Conservation (phyloP, 2,329 filamentous ascomycete species). For the Drechslerella coelobrocha region DNA sequence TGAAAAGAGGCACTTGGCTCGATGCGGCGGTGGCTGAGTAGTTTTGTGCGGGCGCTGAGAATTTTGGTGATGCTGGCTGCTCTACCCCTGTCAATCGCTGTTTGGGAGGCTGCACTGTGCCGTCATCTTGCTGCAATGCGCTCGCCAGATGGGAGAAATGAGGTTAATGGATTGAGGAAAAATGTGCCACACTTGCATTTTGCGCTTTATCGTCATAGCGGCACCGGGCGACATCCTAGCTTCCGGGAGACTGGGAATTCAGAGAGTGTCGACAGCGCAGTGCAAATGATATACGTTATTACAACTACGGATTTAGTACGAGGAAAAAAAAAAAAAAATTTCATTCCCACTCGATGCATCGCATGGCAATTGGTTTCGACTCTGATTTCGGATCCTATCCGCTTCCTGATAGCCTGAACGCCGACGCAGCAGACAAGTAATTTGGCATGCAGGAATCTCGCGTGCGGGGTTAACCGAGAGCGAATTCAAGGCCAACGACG, state of each 20-base stretch:
- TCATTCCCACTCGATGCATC: slow-evolving; percentile 15
- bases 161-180: no score
- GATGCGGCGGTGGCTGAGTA: slow-evolving; percentile 49
- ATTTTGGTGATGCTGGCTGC: no score
- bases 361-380: no score
- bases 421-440: slow-evolving; percentile 10
- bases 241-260: no score
- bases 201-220: background rate
- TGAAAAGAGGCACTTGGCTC: slow-evolving; percentile 9
- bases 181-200: background rate
- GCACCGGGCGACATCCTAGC: no score
- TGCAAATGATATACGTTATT: no score
- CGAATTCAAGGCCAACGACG: slow-evolving; percentile 5
- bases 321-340: no score
- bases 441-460: no score
- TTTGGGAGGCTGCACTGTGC: background rate
- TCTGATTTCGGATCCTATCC: no score
- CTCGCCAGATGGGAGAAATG: no score
- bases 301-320: no score
- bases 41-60: slow-evolving; percentile 35
- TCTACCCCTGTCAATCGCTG: background rate
- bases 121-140: background rate
- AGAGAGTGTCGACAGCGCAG: no score
- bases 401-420: slow-evolving; percentile 28
- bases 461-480: slow-evolving; percentile 27